phyloP scores from a whole-genome alignment of 2,329 filamentous ascomycete species.

The Fusarium sp. region DNA sequence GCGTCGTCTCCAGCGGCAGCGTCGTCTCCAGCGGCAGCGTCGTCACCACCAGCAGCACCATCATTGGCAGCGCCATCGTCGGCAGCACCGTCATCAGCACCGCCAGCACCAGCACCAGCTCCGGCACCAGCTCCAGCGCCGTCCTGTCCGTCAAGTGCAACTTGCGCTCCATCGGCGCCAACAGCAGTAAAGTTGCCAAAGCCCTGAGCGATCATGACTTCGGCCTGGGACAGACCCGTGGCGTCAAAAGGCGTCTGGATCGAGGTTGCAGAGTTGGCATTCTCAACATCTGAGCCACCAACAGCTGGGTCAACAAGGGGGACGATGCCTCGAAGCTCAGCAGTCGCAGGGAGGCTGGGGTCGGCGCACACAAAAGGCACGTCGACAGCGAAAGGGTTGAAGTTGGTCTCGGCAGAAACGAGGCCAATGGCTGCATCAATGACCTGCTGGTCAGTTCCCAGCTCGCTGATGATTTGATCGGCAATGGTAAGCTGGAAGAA shows the following conservation, averaged over 20 bases:
- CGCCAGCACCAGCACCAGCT: neutral
- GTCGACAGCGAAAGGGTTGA: conserved; percentile 73
- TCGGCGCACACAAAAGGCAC: conserved; percentile 74
- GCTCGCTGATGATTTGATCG: conserved; percentile 71
- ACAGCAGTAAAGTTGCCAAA: conserved; percentile 70
- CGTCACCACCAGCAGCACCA: neutral
- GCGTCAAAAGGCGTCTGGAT: conserved; percentile 67
- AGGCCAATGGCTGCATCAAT: conserved; percentile 72
- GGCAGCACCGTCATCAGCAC: neutral
- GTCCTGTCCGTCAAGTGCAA: conserved; percentile 51
- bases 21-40: neutral
- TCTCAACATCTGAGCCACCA: conserved; percentile 66
- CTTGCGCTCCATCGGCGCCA: conserved; percentile 47
- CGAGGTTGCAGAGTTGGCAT: conserved; percentile 68
- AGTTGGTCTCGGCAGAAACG: conserved; percentile 78
- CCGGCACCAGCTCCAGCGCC: conserved; percentile 31
- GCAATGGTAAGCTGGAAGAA: conserved; percentile 66
- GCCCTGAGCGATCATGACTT: conserved; percentile 71
- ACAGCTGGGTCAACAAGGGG: conserved; percentile 76
- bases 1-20: neutral
- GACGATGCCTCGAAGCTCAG: conserved; percentile 72
- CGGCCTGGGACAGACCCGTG: conserved; percentile 72
- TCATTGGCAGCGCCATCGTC: neutral
- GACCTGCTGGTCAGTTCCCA: conserved; percentile 70
- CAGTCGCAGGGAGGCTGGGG: conserved; percentile 69